Conservation (phyloP, 2,329 filamentous ascomycete species). For the Diaporthe aspalathi region DNA sequence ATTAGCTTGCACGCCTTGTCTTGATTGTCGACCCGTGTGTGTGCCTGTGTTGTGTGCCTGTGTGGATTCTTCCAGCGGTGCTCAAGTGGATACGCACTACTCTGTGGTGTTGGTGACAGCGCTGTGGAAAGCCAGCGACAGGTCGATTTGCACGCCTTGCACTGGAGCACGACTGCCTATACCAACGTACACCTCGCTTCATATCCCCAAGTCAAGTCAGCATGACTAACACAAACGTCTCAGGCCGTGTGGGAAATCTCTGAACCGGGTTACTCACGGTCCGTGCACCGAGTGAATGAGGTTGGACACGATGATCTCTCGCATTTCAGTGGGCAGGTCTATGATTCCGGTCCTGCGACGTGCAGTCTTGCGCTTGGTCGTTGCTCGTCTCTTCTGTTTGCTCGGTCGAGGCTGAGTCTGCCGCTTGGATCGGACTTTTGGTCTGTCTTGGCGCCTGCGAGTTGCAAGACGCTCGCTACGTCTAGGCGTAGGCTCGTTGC, state of each 20-base stretch:
- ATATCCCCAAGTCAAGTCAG: not conserved
- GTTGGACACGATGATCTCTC: not conserved
- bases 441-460: not conserved
- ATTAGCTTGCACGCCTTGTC: not conserved
- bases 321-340: not conserved
- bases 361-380: not conserved
- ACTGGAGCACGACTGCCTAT: not conserved
- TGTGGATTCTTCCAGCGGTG: too few relatives aligned
- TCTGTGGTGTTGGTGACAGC: not conserved
- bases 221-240: too few relatives aligned
- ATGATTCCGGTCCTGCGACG: not conserved
- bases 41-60: too few relatives aligned
- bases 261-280: not conserved
- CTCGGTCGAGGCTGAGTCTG: not conserved
- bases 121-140: not conserved
- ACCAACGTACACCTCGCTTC: conserved; percentile 7
- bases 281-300: not conserved
- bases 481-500: not conserved
- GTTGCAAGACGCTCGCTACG: not conserved
- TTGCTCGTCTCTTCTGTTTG: not conserved
- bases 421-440: too few relatives aligned
- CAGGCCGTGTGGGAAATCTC: too few relatives aligned
- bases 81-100: not conserved
- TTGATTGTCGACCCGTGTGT: too few relatives aligned
- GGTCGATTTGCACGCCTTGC: too few relatives aligned